Conservation (phyloP, 2,329 filamentous ascomycete genomes). For the Furcasterigmium furcatum region DNA sequence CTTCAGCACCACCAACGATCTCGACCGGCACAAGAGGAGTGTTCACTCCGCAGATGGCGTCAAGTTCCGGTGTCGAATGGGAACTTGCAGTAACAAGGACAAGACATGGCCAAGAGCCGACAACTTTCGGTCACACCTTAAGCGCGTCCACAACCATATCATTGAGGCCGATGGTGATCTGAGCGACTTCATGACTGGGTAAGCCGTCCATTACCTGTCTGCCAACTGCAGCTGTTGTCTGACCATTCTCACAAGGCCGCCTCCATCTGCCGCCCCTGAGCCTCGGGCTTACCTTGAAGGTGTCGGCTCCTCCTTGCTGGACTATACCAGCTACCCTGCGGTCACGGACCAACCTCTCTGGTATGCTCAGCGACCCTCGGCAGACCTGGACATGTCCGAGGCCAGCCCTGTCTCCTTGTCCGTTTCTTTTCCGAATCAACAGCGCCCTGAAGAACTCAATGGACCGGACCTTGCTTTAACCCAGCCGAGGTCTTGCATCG, state of each 20-base stretch:
- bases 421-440: background rate
- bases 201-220: slow-evolving; percentile 3
- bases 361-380: background rate
- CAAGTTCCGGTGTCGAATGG: slow-evolving; percentile 57
- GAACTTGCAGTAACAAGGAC: slow-evolving; percentile 51
- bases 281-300: slow-evolving; percentile 16
- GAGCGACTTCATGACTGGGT: slow-evolving; percentile 26
- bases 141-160: slow-evolving; percentile 56
- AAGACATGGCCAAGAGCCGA: slow-evolving; percentile 81
- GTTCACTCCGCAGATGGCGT: slow-evolving; percentile 58
- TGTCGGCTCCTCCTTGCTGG: slow-evolving; percentile 20
- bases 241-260: background rate
- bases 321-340: slow-evolving; percentile 5
- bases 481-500: too few species aligned
- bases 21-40: slow-evolving; percentile 73
- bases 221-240: background rate
- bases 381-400: background rate
- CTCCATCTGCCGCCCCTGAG: slow-evolving; percentile 7
- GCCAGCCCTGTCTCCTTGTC: background rate
- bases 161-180: slow-evolving; percentile 35
- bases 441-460: background rate
- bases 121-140: slow-evolving; percentile 81
- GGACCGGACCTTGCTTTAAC: too few species aligned
- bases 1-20: slow-evolving; percentile 78
- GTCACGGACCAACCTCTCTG: background rate